phyloP scores from a whole-genome alignment of 192 early-diverging fungal species.

The Backusella liffmaniae region DNA sequence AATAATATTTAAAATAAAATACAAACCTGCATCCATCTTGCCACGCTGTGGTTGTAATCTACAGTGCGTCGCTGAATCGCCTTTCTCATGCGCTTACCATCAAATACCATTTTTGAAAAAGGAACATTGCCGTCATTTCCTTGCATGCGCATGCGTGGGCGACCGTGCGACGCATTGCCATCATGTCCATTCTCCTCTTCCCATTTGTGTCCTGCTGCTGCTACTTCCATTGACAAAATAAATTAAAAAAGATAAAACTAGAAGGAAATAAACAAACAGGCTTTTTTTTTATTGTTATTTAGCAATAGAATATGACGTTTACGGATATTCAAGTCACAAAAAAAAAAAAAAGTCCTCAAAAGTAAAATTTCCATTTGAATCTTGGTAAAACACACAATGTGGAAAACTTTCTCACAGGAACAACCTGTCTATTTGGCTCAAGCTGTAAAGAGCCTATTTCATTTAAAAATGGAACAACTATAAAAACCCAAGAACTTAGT shows the following conservation, averaged over 20 bases:
- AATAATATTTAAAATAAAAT: slow-evolving; percentile 12
- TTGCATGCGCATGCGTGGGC: not conserved
- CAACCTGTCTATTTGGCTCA: too few relatives aligned
- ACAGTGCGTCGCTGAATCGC: slow-evolving; percentile 92
- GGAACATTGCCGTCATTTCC: slow-evolving; percentile 11
- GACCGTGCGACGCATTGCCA: not conserved
- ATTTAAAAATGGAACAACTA: too few relatives aligned
- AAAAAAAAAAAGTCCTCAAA: not conserved
- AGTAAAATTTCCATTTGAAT: too few relatives aligned
- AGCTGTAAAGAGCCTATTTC: too few relatives aligned
- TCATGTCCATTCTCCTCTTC: slow-evolving; percentile 6
- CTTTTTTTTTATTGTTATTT: not conserved
- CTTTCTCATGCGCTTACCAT: slow-evolving; percentile 81
- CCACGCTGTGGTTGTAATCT: slow-evolving; percentile 86
- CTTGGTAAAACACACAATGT: too few relatives aligned
- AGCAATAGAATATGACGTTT: not conserved
- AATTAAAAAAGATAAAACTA: not conserved
- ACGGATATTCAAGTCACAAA: not conserved
- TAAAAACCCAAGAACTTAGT: too few relatives aligned
- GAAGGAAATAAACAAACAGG: not conserved
- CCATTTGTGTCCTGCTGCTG: slow-evolving; percentile 1
- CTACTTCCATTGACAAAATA: slow-evolving; percentile 10
- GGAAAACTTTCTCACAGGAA: too few relatives aligned
- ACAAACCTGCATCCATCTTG: slow-evolving; percentile 72
- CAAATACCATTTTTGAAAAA: slow-evolving; percentile 46